Conservation (phyloP, 306 rosid genomes). For the Castanea sativa region DNA sequence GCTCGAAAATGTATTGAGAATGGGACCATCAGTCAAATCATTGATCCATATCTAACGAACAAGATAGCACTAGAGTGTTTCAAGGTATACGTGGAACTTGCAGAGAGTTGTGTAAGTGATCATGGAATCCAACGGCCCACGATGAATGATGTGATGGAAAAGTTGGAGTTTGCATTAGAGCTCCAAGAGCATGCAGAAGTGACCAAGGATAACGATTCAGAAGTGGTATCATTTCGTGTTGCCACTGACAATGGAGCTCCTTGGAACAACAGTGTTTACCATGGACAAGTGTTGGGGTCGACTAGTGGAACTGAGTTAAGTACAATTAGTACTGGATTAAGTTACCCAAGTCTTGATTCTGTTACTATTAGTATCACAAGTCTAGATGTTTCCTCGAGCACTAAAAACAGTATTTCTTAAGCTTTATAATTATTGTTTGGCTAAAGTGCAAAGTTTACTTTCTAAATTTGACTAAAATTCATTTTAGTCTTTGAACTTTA, state of each 20-base stretch:
- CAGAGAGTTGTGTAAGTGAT: conserved; percentile 44
- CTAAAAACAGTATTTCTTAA: background rate
- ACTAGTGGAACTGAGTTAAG: background rate
- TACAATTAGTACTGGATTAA: background rate
- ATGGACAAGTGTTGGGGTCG: background rate
- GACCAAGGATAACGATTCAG: background rate
- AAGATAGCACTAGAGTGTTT: conserved; percentile 28
- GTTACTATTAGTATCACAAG: background rate
- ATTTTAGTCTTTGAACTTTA: too few relatives aligned
- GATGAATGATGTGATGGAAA: conserved; percentile 64
- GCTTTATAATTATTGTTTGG: background rate
- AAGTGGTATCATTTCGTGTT: background rate
- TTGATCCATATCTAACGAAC: conserved; percentile 36
- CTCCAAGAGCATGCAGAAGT: conserved; percentile 18
- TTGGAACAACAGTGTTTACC: background rate
- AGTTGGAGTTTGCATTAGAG: conserved; percentile 52
- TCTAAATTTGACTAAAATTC: too few relatives aligned
- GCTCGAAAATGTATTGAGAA: background rate
- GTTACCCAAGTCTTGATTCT: background rate
- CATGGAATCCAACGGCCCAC: conserved; percentile 47
- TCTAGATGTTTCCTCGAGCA: too few relatives aligned
- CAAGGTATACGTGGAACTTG: conserved; percentile 37
- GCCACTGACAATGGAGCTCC: background rate
- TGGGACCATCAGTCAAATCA: conserved; percentile 23
- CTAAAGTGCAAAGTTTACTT: too few relatives aligned